phyloP scores from a whole-genome alignment of 2,329 filamentous ascomycete genomes.

The Phoma herbarum region DNA sequence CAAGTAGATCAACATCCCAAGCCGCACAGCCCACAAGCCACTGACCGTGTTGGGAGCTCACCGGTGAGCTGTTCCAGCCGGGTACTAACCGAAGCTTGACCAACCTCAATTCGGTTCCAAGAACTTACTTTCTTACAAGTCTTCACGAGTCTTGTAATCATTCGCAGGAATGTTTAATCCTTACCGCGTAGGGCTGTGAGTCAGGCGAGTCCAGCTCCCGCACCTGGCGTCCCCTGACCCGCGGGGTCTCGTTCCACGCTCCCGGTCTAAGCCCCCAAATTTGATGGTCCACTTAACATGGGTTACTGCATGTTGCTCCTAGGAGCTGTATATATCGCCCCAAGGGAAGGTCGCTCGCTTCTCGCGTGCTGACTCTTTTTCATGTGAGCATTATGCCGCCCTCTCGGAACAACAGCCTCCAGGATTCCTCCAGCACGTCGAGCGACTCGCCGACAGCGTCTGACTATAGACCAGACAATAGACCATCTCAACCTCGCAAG shows the following conservation, averaged over 20 bases:
- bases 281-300: conserved; percentile 18
- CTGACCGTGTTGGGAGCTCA: conserved; percentile 34
- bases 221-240: conserved; percentile 39
- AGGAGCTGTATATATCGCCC: conserved; percentile 41
- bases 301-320: conserved; percentile 23
- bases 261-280: conserved; percentile 45
- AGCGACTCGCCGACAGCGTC: conserved; percentile 44
- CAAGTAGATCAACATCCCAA: conserved; percentile 33
- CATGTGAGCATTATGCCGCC: conserved; percentile 32
- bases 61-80: conserved; percentile 37
- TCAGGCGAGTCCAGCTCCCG: conserved; percentile 37
- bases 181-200: conserved; percentile 43
- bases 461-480: conserved; percentile 29
- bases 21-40: conserved; percentile 34
- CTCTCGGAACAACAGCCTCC: conserved; percentile 31
- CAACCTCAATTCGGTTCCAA: conserved; percentile 22
- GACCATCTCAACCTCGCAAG: conserved; percentile 43
- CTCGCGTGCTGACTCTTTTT: conserved; percentile 25
- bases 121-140: conserved; percentile 19
- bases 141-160: conserved; percentile 20
- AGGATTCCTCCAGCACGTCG: conserved; percentile 39
- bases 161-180: conserved; percentile 30
- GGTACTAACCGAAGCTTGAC: conserved; percentile 29
- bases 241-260: conserved; percentile 35
- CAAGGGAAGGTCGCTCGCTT: conserved; percentile 30